Evolutionary conservation across 108 stramenopile genomes (phyloP).

Genomic region (Tribonema minus): DNA sequence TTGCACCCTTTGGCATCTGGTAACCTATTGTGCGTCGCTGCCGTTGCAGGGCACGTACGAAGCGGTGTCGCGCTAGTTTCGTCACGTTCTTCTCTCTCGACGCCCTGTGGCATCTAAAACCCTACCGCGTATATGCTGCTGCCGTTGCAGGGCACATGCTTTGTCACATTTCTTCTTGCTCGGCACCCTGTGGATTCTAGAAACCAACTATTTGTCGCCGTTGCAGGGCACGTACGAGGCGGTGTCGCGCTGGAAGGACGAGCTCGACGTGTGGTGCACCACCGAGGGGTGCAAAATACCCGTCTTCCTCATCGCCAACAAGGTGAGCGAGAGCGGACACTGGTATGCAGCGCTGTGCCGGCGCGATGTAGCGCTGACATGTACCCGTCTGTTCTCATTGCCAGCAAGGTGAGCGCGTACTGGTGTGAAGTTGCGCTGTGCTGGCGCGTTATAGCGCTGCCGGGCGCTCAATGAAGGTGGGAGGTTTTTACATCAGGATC

Average conservation of each 20-base stretch:
- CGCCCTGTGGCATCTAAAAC: too few species aligned
- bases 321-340: background rate
- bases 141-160: too few species aligned
- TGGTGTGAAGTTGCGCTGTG: too few species aligned
- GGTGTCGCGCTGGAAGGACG: conserved; percentile 29
- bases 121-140: too few species aligned
- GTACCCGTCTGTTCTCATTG: background rate
- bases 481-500: too few species aligned
- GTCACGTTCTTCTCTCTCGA: too few species aligned
- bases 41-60: conserved; percentile 14
- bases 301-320: conserved; percentile 40
- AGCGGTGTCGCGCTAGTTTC: conserved; percentile 24
- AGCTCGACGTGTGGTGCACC: conserved; percentile 36
- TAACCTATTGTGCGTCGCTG: too few species aligned
- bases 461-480: too few species aligned
- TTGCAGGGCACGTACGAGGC: conserved; percentile 27
- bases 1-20: too few species aligned
- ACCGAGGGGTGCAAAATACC: conserved; percentile 43
- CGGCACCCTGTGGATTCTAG: too few species aligned
- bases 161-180: too few species aligned
- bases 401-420: background rate
- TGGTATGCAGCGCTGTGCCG: background rate
- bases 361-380: background rate
- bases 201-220: background rate
- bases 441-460: too few species aligned